Evolutionary conservation across 768 basidiomycete genomes (phyloP).

Genomic region (Hirschioporus abietinus): DNA sequence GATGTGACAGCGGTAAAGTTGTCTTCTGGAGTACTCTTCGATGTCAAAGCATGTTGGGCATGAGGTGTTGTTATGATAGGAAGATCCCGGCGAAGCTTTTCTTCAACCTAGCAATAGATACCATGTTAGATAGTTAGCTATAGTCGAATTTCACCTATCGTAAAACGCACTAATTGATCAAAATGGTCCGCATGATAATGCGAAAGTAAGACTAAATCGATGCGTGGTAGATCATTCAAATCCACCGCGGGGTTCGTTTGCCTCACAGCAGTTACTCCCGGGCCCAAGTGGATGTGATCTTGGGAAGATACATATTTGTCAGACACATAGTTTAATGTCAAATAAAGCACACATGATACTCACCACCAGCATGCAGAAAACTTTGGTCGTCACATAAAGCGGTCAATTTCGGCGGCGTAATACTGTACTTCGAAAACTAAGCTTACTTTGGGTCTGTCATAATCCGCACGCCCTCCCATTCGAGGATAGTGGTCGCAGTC

Average conservation of each 20-base stretch:
- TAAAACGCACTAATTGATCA: constrained; percentile 20
- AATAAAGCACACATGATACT: background rate
- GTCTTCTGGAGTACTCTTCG: constrained; percentile 12
- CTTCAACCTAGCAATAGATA: constrained; percentile 18
- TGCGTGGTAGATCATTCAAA: constrained; percentile 24
- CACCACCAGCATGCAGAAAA: constrained; percentile 19
- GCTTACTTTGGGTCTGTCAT: constrained; percentile 25
- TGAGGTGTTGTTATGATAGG: constrained; percentile 29
- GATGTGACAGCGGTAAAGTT: constrained; percentile 11
- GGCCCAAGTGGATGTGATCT: constrained; percentile 24
- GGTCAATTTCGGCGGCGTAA: background rate
- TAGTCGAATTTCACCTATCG: background rate
- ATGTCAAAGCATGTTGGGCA: constrained; percentile 20
- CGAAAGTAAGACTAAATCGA: constrained; percentile 26
- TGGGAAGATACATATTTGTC: background rate
- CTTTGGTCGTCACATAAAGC: background rate
- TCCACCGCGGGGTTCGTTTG: constrained; percentile 26
- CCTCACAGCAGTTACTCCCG: constrained; percentile 24
- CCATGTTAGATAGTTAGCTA: background rate
- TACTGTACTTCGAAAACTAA: constrained; percentile 9
- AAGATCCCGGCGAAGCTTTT: constrained; percentile 25
- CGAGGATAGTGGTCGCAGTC: constrained; percentile 21
- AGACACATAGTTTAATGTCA: too few species aligned
- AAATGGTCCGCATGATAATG: constrained; percentile 29
- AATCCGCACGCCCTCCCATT: constrained; percentile 17